Conservation (phyloP, 225 moss, liverwort and hornwort species). For the Bryum argenteum region DNA sequence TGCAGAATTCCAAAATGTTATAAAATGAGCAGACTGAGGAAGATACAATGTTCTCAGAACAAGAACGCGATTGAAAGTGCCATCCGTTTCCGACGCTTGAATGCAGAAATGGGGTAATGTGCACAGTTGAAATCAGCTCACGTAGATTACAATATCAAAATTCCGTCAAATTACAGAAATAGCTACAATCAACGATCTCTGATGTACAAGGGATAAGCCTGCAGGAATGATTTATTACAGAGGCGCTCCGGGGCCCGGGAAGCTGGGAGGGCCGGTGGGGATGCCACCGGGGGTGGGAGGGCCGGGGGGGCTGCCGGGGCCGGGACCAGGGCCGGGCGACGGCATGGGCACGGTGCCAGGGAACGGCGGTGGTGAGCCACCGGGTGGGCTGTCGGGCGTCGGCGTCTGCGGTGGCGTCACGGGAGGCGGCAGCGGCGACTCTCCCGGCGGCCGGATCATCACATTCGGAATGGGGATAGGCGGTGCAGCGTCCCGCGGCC, state of each 20-base stretch:
- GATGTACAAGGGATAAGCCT: constrained; percentile 18
- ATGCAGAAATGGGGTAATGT: not conserved
- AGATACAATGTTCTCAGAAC: not conserved
- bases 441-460: constrained; percentile 54
- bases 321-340: constrained; percentile 34
- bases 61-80: not conserved
- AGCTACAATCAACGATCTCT: not conserved
- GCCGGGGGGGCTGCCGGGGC: constrained; percentile 40
- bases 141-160: not conserved
- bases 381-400: constrained; percentile 29
- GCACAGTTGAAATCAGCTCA: constrained; percentile 3
- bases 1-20: not conserved
- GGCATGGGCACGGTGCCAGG: constrained; percentile 37
- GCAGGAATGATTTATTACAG: constrained; percentile 21
- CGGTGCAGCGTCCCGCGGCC: constrained; percentile 37
- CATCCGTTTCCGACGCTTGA: not conserved
- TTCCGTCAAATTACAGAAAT: not conserved
- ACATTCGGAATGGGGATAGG: constrained; percentile 47
- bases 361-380: constrained; percentile 36
- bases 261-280: constrained; percentile 34
- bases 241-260: constrained; percentile 48
- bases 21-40: not conserved
- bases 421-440: constrained; percentile 54
- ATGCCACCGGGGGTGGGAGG: constrained; percentile 49
- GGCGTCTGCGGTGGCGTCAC: constrained; percentile 61